A percentile compares a stretch with the other conserved stretches of the same genome.
Evolutionary conservation across 257 asterid genomes (phyloP).

Genomic region (Penstemon davidsonii): DNA sequence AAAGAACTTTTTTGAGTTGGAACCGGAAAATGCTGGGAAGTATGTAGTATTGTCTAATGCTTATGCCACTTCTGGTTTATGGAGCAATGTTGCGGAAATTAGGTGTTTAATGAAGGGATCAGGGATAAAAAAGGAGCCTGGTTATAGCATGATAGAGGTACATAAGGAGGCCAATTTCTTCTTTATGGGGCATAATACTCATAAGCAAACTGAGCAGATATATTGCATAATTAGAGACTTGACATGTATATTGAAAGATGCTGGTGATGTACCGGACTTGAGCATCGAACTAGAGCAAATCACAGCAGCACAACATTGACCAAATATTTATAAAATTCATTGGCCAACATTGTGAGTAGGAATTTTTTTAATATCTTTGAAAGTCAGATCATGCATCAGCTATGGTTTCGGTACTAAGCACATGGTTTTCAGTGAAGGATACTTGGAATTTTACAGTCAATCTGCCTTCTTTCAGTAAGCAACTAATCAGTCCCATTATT

Average conservation of each 20-base stretch:
- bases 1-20: slow-evolving; percentile 70
- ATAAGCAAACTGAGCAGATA: slow-evolving; percentile 55
- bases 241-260: slow-evolving; percentile 54
- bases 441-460: neutral
- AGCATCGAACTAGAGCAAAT: slow-evolving; percentile 37
- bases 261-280: slow-evolving; percentile 45
- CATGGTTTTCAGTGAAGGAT: slow-evolving; percentile 18
- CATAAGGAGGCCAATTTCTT: slow-evolving; percentile 74
- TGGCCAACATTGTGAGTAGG: neutral
- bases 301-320: slow-evolving; percentile 20
- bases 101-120: slow-evolving; percentile 82
- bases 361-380: neutral
- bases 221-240: slow-evolving; percentile 50
- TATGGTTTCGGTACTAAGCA: slow-evolving; percentile 14
- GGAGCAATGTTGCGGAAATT: slow-evolving; percentile 83
- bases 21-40: slow-evolving; percentile 83
- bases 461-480: too few species aligned
- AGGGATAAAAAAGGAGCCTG: slow-evolving; percentile 80
- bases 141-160: slow-evolving; percentile 91
- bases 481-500: too few species aligned
- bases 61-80: slow-evolving; percentile 78
- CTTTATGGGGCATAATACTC: slow-evolving; percentile 84
- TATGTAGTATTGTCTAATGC: slow-evolving; percentile 86
- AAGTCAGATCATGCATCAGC: slow-evolving; percentile 2
- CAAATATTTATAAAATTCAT: neutral